Conservation (phyloP, 257 asterid genomes). For the Scutellaria galericulata region DNA sequence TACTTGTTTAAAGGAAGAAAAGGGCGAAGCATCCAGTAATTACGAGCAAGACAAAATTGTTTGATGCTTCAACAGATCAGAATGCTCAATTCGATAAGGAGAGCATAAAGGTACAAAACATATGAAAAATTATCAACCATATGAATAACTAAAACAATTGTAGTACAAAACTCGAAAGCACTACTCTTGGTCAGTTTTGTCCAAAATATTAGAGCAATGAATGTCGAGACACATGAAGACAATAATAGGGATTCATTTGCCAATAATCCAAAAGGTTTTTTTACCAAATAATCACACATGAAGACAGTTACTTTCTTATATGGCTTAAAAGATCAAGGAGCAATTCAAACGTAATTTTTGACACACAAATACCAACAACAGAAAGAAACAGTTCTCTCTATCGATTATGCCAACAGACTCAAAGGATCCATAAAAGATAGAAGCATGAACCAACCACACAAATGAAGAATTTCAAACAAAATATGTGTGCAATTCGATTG, state of each 20-base stretch:
- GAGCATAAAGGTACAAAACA: background rate
- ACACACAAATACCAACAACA: background rate
- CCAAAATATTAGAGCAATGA: background rate
- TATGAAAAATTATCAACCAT: too few relatives aligned
- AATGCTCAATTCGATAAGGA: background rate
- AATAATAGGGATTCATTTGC: background rate
- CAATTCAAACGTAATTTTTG: background rate
- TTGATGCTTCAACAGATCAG: conserved; percentile 1
- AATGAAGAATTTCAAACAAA: background rate
- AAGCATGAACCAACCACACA: background rate
- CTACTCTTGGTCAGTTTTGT: background rate
- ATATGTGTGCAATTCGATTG: background rate
- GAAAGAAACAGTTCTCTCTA: background rate
- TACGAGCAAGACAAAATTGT: background rate
- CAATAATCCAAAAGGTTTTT: background rate
- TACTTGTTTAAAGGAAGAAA: background rate
- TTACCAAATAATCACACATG: too few relatives aligned
- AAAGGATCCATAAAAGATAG: conserved; percentile 2
- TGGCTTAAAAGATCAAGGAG: background rate
- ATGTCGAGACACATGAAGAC: background rate
- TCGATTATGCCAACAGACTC: conserved; percentile 5
- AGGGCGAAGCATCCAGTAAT: background rate
- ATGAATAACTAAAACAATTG: background rate
- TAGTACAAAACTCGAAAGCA: background rate
- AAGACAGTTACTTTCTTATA: too few relatives aligned